Evolutionary conservation across 2,329 filamentous ascomycete species (phyloP), one percentile per base, ranked within the genome.

Genomic region (Curvularia lunata): DNA sequence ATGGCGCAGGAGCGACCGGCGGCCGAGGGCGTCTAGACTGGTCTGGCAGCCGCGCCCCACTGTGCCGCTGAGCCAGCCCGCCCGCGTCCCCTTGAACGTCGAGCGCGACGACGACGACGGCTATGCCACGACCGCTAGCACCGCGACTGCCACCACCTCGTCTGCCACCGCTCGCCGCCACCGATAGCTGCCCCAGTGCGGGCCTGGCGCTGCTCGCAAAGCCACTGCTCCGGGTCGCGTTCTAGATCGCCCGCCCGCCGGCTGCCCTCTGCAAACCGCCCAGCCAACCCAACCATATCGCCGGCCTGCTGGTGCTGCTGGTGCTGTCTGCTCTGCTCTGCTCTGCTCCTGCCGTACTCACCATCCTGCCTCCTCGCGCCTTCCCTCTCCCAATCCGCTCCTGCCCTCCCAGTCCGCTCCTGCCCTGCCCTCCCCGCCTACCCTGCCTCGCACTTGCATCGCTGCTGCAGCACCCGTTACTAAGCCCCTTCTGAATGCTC

Each of bases 201-300:
- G 54, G 41, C 51, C 42, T 27, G 25, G 25, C 6, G 25, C 25
- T 16, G 16, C 60, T 58, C 64, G 68, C 68, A 66, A 57, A 65
- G 66, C 61, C 66, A 65, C 65, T 54, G 56, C 62, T 60, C 63
- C 65, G 67, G 64, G 52, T 59, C 62, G 59, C 58, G 72, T 73
- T 73, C 71, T 73, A 73, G 72, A 74, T 73, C 63, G 61, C 52
- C 65, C 61, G 55, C 55, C 63, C 64, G 56, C 50, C 54, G 58
- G 64, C 63, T 64, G 19, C 25, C 28, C 55, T 46, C 34, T 48
- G 16, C 25, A 28, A 30, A 30, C 43, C 40, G 43, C 45, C 51
- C 59, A 52, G 48, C 54, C 64, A 65, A 58, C 64, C 67, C 67
- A 70, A 70, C 69, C 70, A 70, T 55, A 67, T 61, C 62, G 67